Evolutionary conservation across 768 basidiomycete genomes (phyloP).

Genomic region (Mycena crocata): DNA sequence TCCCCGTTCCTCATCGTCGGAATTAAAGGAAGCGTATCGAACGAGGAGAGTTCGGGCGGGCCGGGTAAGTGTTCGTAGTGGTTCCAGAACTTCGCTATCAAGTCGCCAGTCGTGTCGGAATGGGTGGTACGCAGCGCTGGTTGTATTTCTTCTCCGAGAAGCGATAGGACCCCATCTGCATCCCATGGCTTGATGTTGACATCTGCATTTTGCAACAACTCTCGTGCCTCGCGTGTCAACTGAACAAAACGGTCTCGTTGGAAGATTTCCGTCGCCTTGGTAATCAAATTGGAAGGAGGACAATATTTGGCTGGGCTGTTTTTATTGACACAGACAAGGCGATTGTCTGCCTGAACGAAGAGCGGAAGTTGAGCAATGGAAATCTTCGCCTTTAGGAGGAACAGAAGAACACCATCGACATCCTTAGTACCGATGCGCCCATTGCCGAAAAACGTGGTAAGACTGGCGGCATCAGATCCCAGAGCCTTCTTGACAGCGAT

Average conservation of each 20-base stretch:
- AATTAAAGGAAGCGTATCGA: conserved; percentile 28
- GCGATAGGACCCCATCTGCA: conserved; percentile 4
- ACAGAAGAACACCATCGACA: conserved; percentile 8
- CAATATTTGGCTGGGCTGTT: conserved; percentile 13
- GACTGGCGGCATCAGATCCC: not conserved
- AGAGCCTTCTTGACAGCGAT: conserved; percentile 3
- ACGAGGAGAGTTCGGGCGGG: conserved; percentile 4
- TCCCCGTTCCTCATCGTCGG: conserved; percentile 16
- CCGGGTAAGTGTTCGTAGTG: conserved; percentile 16
- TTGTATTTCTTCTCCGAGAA: conserved; percentile 8
- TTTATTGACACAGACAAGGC: not conserved
- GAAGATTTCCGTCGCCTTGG: not conserved
- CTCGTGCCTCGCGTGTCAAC: not conserved
- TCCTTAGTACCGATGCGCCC: not conserved
- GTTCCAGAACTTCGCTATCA: conserved; percentile 33
- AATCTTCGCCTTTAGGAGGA: conserved; percentile 11
- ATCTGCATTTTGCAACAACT: conserved; percentile 4
- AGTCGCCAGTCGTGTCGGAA: conserved; percentile 7
- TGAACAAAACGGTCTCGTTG: conserved; percentile 20
- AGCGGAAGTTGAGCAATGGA: conserved; percentile 22
- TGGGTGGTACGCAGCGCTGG: conserved; percentile 3
- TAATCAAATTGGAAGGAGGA: not conserved
- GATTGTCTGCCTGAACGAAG: conserved; percentile 18
- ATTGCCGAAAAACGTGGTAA: not conserved
- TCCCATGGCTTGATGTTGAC: conserved; percentile 26